These are phyloP conservation scores for Ceratobasidium sp. DNA, from an alignment of 1,284 basidiomycete genomes.

Conservation along the genomic window DNA sequence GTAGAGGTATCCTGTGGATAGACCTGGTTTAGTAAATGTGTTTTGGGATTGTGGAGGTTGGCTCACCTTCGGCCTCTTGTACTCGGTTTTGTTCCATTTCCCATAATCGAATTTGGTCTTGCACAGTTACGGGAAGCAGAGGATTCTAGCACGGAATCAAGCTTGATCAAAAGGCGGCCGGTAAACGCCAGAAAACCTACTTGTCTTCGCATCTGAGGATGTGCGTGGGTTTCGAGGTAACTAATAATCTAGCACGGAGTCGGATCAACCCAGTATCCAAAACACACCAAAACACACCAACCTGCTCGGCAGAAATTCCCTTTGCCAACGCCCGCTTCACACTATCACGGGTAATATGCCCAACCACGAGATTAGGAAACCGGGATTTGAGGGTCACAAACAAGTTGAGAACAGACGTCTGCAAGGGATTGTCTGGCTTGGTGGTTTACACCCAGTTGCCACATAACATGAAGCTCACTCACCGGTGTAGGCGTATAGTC, in stretches of 20 bases:
- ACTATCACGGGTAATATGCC: constrained; percentile 93
- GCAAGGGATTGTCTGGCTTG: constrained; percentile 86
- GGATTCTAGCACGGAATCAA: no score
- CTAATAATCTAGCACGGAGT: constrained; percentile 81
- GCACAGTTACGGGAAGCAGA: constrained; percentile 92
- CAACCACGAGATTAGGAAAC: constrained; percentile 96
- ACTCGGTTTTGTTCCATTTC: constrained; percentile 96
- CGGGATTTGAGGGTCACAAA: constrained; percentile 94
- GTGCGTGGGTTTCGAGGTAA: constrained; percentile 94
- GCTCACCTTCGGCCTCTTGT: constrained; percentile 83
- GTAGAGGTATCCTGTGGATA: constrained; percentile 80
- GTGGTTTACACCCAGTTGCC: not conserved
- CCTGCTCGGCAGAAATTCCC: constrained; percentile 97
- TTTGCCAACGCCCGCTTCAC: constrained; percentile 94
- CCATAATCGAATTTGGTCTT: constrained; percentile 98
- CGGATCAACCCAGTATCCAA: not conserved
- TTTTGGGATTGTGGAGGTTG: constrained; percentile 1
- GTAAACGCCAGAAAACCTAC: constrained; percentile 61
- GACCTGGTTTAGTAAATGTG: constrained; percentile 47
- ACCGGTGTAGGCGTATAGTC: constrained; percentile 98
- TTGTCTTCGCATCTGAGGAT: constrained; percentile 97
- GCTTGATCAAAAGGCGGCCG: not conserved
- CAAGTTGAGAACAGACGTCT: constrained; percentile 95
- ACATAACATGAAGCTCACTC: constrained; percentile 50
- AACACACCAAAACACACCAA: constrained; percentile 55